Evolutionary conservation across 306 rosid species (phyloP), one percentile per base, ranked within the genome.

Genomic region (Spatholobus suberectus): DNA sequence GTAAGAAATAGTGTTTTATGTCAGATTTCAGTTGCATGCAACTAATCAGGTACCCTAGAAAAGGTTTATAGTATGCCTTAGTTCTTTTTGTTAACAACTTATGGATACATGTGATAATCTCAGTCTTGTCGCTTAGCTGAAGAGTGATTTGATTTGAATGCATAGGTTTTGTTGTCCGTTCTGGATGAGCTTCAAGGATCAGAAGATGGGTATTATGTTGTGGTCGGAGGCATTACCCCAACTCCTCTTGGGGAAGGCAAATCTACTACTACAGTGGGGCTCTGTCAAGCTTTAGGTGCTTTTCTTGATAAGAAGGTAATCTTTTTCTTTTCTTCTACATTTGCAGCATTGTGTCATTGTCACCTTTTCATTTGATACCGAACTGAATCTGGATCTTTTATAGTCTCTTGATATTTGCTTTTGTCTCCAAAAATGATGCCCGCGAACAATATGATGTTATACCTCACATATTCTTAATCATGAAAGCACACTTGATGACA

Each of bases 161-260:
- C 68, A 92, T 73, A 96, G 99, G 98, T 96, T 35, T 87, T 96
- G 80, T 87, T 96, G 58, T 92, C 99, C 2, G 97, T 62, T 70
- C 85, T 92, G 81, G 94, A 92, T 86, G 94, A 96, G 46, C 82
- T 89, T 54, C 59, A 96, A 83, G 93, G 93, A 80, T 87, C 86
- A 55, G 29, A 52, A 81, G 92, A 92, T 85, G 99, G 99, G 23
- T 94, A 91, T 65, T 96, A 96, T 86, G 98, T 96, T 85, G 99
- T 96, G 82, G 99, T 96, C 80, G 99, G 95, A 75, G 99, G 98
- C 65, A 96, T 96, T 77, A 96, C 99, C 73, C 99, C 99, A 49
- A 96, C 99, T 3, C 96, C 99, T 76, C 99, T 94, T 12, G 98
- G 97, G 77, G 99, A 96, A 91, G 99, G 98, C 62, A 96, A 96